Evolutionary conservation across 1,284 basidiomycete species (phyloP), one percentile per base, ranked within the genome.

Genomic region (Cutaneotrichosporon dermatis): DNA sequence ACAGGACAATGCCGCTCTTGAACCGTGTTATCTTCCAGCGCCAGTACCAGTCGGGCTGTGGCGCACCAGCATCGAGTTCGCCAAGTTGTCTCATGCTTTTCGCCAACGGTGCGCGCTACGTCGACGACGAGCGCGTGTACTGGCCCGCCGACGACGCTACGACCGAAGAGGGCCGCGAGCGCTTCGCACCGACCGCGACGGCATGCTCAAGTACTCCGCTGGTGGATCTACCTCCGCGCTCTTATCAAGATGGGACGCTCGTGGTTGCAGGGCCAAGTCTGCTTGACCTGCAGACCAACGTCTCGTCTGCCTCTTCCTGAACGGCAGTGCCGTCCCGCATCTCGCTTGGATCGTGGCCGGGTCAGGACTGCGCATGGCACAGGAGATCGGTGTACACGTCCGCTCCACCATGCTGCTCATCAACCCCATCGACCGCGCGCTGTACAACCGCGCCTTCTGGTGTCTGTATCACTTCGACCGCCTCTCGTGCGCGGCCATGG

Each of bases 381-480:
- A 79, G 64, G 76, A 78, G 48, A 69, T 78, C 35, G 76, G 75
- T 12, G 73, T 78, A n/a, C 76, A 78, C 59, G 68, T 76, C 3
- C 69, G 71, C 25, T 69, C 71, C 1, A 74, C 71, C 2, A 62
- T 75, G 39, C 46, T 70, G 25, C 69, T 69, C 50, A 66, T 66
- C 39, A 62, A 69, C 66, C 70, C 71, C 65, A 75, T 63, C 63
- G 80, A 88, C 57, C 82, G 86, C 54, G 88, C 91, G 62, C 74
- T 88, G 16, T 88, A 85, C 82, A 89, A 87, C 64, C 83, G 90
- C 3, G 86, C 85, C 1, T 93, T 92, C 74, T 92, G 89, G 90
- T 88, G 70, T 52, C 57, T 76, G 37, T 73, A 75, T 60, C 74
- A 77, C 58, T 69, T 79, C 53, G 77, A 79, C 57, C 80, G 88